phyloP scores from a whole-genome alignment of 179 eudicot species.

The Gypsophila paniculata region DNA sequence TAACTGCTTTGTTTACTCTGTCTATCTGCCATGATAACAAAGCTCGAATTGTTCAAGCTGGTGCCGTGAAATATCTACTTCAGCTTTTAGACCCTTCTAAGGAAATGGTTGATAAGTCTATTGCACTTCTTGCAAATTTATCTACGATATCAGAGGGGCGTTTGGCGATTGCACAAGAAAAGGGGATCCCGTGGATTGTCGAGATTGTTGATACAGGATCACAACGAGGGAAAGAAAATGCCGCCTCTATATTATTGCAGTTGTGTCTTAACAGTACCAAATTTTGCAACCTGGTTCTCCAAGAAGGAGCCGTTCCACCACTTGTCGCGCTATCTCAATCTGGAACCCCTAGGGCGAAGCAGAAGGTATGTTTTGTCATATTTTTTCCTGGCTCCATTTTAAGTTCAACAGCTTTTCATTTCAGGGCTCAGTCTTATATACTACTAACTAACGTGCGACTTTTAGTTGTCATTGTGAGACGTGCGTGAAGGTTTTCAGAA shows the following conservation, averaged over 20 bases:
- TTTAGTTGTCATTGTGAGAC: neutral
- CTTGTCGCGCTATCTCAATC: conserved; percentile 85
- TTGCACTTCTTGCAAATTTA: conserved; percentile 82
- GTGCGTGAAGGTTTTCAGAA: neutral
- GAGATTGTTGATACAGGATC: conserved; percentile 84
- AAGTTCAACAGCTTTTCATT: too few species aligned
- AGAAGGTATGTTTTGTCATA: conserved; percentile 49
- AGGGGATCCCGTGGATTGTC: conserved; percentile 74
- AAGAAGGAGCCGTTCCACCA: conserved; percentile 96
- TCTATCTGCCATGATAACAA: conserved; percentile 88
- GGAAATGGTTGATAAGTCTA: conserved; percentile 79
- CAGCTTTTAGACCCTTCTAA: conserved; percentile 53
- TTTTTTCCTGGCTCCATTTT: neutral
- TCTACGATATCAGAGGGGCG: conserved; percentile 67
- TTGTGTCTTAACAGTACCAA: conserved; percentile 64
- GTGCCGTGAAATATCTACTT: conserved; percentile 69
- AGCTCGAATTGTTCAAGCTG: conserved; percentile 84
- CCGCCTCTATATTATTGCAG: conserved; percentile 70
- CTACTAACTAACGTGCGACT: too few species aligned
- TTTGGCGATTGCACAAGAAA: conserved; percentile 58
- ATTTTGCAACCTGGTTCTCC: conserved; percentile 70
- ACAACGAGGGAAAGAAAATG: conserved; percentile 87
- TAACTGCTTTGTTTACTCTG: conserved; percentile 78
- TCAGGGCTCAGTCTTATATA: too few species aligned
- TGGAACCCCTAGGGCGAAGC: conserved; percentile 84